phyloP scores from a whole-genome alignment of 352 stramenopile species.

The Globisporangium acanthophoron region DNA sequence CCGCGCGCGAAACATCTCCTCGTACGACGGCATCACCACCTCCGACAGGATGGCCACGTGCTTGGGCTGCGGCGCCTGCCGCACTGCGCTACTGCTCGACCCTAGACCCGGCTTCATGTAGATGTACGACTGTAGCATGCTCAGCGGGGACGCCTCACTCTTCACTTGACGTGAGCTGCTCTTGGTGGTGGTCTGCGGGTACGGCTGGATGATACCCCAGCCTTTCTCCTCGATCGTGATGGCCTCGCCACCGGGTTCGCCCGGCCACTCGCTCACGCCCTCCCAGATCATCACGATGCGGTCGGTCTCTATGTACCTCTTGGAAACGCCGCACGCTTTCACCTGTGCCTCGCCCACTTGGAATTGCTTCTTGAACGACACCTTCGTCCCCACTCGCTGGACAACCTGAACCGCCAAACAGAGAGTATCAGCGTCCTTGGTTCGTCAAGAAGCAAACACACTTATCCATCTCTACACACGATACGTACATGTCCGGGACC shows the following conservation, averaged over 20 bases:
- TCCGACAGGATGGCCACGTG: constrained; percentile 10
- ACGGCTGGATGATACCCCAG: constrained; percentile 8
- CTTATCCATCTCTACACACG: background rate
- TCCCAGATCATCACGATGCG: constrained; percentile 11
- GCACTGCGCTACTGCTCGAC: background rate
- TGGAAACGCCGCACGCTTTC: constrained; percentile 1
- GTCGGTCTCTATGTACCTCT: constrained; percentile 6
- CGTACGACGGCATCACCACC: constrained; percentile 9
- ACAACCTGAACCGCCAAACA: background rate
- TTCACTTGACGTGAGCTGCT: background rate
- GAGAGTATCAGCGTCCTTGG: background rate
- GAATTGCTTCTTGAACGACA: constrained; percentile 11
- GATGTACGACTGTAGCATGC: constrained; percentile 11
- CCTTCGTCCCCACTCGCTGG: background rate
- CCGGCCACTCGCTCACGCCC: constrained; percentile 7
- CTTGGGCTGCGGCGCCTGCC: constrained; percentile 1
- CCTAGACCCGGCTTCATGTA: constrained; percentile 1
- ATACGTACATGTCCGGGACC: background rate
- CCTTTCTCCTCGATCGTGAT: constrained; percentile 11
- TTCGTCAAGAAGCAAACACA: too few species aligned
- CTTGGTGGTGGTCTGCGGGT: background rate
- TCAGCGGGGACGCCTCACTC: constrained; percentile 1
- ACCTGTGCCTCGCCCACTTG: background rate
- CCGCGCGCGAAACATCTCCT: constrained; percentile 3
- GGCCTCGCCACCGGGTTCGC: constrained; percentile 3